Evolutionary conservation across 2,329 filamentous ascomycete genomes (phyloP), one percentile per base, ranked within the genome.

Genomic region (Laburnicola sp.): DNA sequence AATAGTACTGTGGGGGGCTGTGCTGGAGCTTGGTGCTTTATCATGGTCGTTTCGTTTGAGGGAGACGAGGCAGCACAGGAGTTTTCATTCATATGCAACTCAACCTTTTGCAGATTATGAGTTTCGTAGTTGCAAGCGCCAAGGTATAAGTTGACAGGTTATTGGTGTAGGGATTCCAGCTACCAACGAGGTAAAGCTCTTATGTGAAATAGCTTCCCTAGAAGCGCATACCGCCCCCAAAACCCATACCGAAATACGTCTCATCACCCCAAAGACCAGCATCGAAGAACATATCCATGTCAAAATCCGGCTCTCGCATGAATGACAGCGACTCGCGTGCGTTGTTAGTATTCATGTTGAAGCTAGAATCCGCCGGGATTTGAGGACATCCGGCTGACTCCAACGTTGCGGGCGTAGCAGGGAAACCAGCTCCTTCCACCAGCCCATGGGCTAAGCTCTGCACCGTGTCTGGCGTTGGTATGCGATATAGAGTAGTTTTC

Each of bases 201-300:
- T 6, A 36, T 36, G 11, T 11, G n/a, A 11, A 36, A 36, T 36
- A 36, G 11, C 21, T 23, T 41, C 11, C 16, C 43, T 32, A 52
- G 7, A 47, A 48, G 23, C 26, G 32, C 50, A 40, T 45, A 34
- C 54, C 48, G n/a, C 56, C 57, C 7, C 63, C 66, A 48, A 66
- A 69, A 0, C 62, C 59, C 64, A 71, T 63, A n/a, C 54, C 57
- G 25, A 56, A 42, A 42, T 70, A 70, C 16, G 35, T 54, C 3
- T 65, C 60, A 23, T 63, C 62, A 1, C 67, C 61, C 65, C 66
- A 72, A 4, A 70, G 64, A 2, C 67, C 64, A 44, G 63, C 59
- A 23, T 71, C 67, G n/a, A 71, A 62, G 30, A 72, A 65, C 11
- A 60, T 59, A 30, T 68, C 67, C 60, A 71, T 66, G 32, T 72